Evolutionary conservation across 2,329 filamentous ascomycete species (phyloP), one percentile per base, ranked within the genome.

Genomic region (Colletotrichum truncatum): DNA sequence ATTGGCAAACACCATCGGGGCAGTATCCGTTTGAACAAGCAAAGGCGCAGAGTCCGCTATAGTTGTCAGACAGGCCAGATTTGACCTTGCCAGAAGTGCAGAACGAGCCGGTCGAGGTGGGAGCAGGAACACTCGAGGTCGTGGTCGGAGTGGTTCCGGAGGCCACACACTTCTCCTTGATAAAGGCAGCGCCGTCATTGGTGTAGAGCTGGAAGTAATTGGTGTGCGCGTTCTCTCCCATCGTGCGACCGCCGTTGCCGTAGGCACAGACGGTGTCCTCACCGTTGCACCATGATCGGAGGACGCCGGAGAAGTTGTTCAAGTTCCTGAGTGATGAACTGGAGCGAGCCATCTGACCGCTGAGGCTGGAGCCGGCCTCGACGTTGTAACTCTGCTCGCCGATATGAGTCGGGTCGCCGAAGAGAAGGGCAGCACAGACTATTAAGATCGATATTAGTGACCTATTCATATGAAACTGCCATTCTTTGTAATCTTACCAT

Each of bases 211-310:
- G 49, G 51, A 66, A 66, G 64, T 80, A 80, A 68, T 78, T 77
- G 12, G 75, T 70, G 61, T 80, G 78, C 3, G 72, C 72, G 12
- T 72, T 70, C 6, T 76, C 73, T 7, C 70, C 70, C 36, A 51
- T 62, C 12, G 51, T 30, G 4, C 25, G 38, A 12, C 45, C 45
- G 34, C 63, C 57, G 34, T 75, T 67, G 7, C 74, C 77, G n/a
- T 70, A 70, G 16, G 78, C 79, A 67, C 80, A 82, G 64, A 79
- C 74, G 3, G 76, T 76, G 56, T 81, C 80, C 16, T 73, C 74
- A 9, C 67, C 65, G 48, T 73, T 71, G 66, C 79, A 80, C 71
- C 78, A 80, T 21, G 73, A 73, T 45, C 73, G 76, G 18, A 66
- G 41, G 34, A 63, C 63, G 12, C 28, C 6, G 14, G 63, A 48